These are phyloP conservation scores for Fonsecaea erecta DNA, from an alignment of 2,329 filamentous ascomycete genomes.

Conservation along the genomic window DNA sequence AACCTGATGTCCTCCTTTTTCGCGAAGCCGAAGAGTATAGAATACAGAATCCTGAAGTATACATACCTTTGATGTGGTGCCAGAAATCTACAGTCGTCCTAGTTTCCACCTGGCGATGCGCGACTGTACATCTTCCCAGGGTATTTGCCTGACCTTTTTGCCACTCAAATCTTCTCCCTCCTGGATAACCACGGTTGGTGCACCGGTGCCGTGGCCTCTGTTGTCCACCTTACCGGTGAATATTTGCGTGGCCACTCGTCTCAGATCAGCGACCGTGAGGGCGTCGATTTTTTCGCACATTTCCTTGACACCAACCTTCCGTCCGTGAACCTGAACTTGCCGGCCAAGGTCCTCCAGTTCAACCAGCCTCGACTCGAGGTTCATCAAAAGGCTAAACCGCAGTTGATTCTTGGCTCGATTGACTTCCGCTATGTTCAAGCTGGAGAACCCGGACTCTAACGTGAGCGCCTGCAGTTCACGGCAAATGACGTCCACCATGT, in stretches of 20 bases:
- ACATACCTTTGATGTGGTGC: slow-evolving; percentile 14
- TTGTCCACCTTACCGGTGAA: slow-evolving; percentile 79
- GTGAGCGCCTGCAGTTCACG: slow-evolving; percentile 81
- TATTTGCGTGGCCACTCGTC: slow-evolving; percentile 77
- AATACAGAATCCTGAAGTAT: slow-evolving; percentile 12
- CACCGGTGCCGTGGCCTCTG: slow-evolving; percentile 75
- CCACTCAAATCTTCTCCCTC: slow-evolving; percentile 79
- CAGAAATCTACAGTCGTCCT: slow-evolving; percentile 60
- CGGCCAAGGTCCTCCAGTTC: slow-evolving; percentile 94
- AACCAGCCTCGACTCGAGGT: slow-evolving; percentile 95
- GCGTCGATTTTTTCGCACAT: slow-evolving; percentile 89
- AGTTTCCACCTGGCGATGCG: slow-evolving; percentile 82
- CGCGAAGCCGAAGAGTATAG: background rate
- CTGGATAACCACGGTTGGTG: slow-evolving; percentile 92
- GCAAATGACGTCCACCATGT: slow-evolving; percentile 95
- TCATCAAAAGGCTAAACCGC: slow-evolving; percentile 88
- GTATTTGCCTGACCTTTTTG: slow-evolving; percentile 65
- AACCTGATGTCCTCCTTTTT: background rate
- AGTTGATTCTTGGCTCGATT: slow-evolving; percentile 96
- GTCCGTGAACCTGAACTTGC: slow-evolving; percentile 95
- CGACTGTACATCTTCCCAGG: slow-evolving; percentile 89
- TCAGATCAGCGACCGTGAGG: slow-evolving; percentile 78
- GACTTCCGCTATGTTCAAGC: slow-evolving; percentile 77
- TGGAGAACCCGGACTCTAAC: slow-evolving; percentile 72
- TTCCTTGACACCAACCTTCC: slow-evolving; percentile 86